Evolutionary conservation across 441 rosid species (phyloP).

Genomic region (Erodium texanum): DNA sequence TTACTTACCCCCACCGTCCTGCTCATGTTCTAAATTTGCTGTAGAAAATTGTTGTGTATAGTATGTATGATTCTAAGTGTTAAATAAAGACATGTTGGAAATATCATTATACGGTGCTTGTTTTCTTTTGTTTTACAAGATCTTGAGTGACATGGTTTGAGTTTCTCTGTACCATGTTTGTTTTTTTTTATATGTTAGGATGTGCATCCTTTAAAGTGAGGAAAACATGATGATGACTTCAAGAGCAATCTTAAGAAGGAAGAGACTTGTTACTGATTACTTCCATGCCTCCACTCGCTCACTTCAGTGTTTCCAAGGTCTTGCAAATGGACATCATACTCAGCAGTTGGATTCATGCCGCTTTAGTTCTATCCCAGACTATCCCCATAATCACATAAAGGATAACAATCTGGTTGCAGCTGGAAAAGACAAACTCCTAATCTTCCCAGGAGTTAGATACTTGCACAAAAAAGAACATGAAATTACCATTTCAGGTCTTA

Average conservation of each 20-base stretch:
- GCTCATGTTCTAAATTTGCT: background rate
- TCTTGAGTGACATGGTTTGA: background rate
- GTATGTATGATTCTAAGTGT: background rate
- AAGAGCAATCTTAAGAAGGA: slow-evolving; percentile 59
- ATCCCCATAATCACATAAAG: slow-evolving; percentile 18
- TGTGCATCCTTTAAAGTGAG: slow-evolving; percentile 21
- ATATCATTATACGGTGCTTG: background rate
- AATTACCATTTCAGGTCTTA: slow-evolving; percentile 20
- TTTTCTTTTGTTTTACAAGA: background rate
- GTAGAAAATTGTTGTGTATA: background rate
- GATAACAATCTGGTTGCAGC: slow-evolving; percentile 17
- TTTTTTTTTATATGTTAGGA: background rate
- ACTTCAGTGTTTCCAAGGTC: slow-evolving; percentile 34
- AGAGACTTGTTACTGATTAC: slow-evolving; percentile 37
- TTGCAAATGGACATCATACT: slow-evolving; percentile 24
- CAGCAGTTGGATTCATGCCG: slow-evolving; percentile 23
- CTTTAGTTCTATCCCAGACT: slow-evolving; percentile 20
- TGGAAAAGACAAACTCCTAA: slow-evolving; percentile 24
- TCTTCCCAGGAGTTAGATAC: slow-evolving; percentile 24
- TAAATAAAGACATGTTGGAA: background rate
- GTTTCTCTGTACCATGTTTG: slow-evolving; percentile 3
- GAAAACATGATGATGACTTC: slow-evolving; percentile 47
- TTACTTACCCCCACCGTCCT: background rate
- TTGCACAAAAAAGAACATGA: slow-evolving; percentile 27
- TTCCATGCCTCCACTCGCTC: slow-evolving; percentile 30